phyloP scores from a whole-genome alignment of 2,329 filamentous ascomycete genomes.

The Metarhizium rileyi region DNA sequence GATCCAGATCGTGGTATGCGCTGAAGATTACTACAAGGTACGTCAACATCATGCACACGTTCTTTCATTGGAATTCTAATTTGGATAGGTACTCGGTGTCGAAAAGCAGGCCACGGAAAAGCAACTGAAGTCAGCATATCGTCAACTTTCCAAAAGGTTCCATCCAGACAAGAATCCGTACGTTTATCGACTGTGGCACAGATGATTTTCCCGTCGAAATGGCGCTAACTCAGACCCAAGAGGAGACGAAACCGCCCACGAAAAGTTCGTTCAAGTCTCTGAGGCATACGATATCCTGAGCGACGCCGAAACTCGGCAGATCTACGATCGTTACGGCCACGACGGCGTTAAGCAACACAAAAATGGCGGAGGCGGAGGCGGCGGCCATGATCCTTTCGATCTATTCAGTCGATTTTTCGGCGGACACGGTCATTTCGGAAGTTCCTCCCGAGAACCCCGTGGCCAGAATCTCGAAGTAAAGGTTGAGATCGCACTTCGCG shows the following conservation, averaged over 20 bases:
- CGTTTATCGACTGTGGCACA: conserved; percentile 21
- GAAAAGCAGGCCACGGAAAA: conserved; percentile 70
- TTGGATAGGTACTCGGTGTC: conserved; percentile 62
- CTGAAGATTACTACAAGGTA: conserved; percentile 75
- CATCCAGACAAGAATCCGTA: conserved; percentile 98
- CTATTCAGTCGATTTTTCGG: conserved; percentile 96
- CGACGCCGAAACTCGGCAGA: conserved; percentile 66
- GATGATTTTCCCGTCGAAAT: not conserved
- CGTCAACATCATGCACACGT: conserved; percentile 1
- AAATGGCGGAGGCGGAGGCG: conserved; percentile 44
- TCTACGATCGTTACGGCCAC: conserved; percentile 92
- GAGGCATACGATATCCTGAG: conserved; percentile 93
- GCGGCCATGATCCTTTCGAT: conserved; percentile 81
- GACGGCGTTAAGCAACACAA: conserved; percentile 81
- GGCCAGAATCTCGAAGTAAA: conserved; percentile 87
- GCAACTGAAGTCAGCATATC: conserved; percentile 90
- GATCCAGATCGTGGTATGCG: conserved; percentile 44
- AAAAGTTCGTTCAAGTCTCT: conserved; percentile 88
- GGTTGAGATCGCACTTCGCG: conserved; percentile 66
- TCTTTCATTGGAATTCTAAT: not conserved
- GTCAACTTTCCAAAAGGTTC: conserved; percentile 84
- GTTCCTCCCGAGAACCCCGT: conserved; percentile 61
- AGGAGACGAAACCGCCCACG: conserved; percentile 66
- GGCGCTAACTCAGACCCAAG: conserved; percentile 30
- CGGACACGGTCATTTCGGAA: conserved; percentile 73